phyloP scores from a whole-genome alignment of 2,329 filamentous ascomycete species.

The Penicillium sp. region DNA sequence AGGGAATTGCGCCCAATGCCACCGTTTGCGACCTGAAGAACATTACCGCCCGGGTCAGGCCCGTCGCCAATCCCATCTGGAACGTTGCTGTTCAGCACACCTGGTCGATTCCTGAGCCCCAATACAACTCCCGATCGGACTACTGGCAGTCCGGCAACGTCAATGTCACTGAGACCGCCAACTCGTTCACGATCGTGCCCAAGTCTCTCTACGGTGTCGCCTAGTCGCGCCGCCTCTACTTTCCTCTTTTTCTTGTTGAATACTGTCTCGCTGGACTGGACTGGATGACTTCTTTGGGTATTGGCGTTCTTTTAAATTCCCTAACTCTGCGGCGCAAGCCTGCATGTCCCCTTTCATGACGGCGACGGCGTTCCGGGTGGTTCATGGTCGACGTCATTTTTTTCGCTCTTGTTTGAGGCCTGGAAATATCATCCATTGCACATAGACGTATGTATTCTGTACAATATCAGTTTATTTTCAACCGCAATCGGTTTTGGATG shows the following conservation, averaged over 20 bases:
- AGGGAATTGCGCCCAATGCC: constrained; percentile 23
- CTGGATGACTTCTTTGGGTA: not conserved
- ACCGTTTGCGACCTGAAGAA: constrained; percentile 28
- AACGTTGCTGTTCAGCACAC: constrained; percentile 28
- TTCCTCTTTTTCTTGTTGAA: not conserved
- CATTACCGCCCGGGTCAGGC: constrained; percentile 21
- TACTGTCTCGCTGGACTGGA: not conserved
- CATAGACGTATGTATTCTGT: not conserved
- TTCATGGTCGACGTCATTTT: not conserved
- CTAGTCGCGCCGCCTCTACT: constrained; percentile 9
- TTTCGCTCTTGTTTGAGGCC: not conserved
- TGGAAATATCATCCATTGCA: not conserved
- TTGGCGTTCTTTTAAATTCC: not conserved
- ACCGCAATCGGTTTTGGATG: too few relatives aligned
- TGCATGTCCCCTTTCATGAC: constrained; percentile 3
- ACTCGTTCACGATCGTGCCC: constrained; percentile 20
- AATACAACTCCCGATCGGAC: constrained; percentile 4
- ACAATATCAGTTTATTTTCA: not conserved
- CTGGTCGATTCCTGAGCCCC: constrained; percentile 23
- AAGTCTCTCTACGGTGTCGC: constrained; percentile 26
- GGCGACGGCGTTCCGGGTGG: not conserved
- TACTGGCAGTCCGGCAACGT: constrained; percentile 16
- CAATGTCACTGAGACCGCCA: constrained; percentile 23
- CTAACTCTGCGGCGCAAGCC: not conserved
- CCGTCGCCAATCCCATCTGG: constrained; percentile 23